Evolutionary conservation across 148 eudicot genomes (phyloP), one percentile per base, ranked within the genome.

Genomic region (Rhododendron williamsianum): DNA sequence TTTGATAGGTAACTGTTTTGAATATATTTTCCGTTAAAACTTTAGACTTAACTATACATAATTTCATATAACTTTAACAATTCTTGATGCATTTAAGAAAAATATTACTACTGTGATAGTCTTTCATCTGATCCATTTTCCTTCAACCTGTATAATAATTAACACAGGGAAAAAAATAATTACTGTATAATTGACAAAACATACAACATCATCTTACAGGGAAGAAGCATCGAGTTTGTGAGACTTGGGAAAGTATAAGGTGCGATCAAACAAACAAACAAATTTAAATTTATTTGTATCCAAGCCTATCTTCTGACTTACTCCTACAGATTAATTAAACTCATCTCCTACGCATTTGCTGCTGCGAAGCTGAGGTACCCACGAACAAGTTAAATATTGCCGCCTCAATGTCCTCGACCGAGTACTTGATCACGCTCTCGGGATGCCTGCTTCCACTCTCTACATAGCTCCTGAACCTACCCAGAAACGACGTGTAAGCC

Each of bases 331-430:
- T 41, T 41, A 5, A 41, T 41, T 41, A 5, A 41, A 41, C 45
- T 41, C 7, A 41, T 41, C 45, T 41, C 45, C 45, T 41, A 82
- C 94, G 88, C 87, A 86, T 86, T 84, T 91, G 98, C 82, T 94
- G 96, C 0, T 71, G 76, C 0, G 96, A 87, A 83, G 80, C 92
- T 10, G 94, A 90, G 80, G 67, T 88, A 84, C 95, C 98, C 86
- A 94, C 97, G 21, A 95, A 95, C 76, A 95, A 92, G 89, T 95
- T 94, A 87, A 92, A 87, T 71, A 94, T 91, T 2, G 94, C 91
- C 36, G 87, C 81, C 87, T 95, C 97, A 76, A 95, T 90, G 84
- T 95, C 97, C 85, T 95, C 96, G 84, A 90, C 95, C 0, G 98
- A 91, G 84, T 89, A 95, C 89, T 90, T 95, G 84, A 95, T 94